Evolutionary conservation across 78 protist species (phyloP).

Genomic region (Dictyostelium discoideum): DNA sequence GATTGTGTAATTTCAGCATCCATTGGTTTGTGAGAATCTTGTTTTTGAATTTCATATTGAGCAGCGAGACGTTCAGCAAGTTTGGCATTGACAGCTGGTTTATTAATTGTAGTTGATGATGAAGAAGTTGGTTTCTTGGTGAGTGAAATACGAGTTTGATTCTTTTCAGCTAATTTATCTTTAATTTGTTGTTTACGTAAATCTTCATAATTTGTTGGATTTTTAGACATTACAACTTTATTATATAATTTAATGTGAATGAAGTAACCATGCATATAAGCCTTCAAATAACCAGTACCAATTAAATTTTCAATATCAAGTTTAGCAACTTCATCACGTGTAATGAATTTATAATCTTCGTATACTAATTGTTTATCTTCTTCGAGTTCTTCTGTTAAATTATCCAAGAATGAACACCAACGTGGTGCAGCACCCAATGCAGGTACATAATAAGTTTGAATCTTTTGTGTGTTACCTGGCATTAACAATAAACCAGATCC

Average conservation of each 20-base stretch:
- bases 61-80: slow-evolving; percentile 58
- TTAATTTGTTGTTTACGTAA: slow-evolving; percentile 41
- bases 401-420: slow-evolving; percentile 97
- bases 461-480: slow-evolving; percentile 89
- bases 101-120: not conserved
- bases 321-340: slow-evolving; percentile 90
- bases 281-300: slow-evolving; percentile 85
- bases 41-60: not conserved
- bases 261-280: slow-evolving; percentile 98
- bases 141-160: slow-evolving; percentile 72
- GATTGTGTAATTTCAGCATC: not conserved
- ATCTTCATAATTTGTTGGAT: slow-evolving; percentile 87
- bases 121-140: slow-evolving; percentile 3
- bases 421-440: slow-evolving; percentile 98
- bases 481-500: slow-evolving; percentile 91
- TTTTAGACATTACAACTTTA: slow-evolving; percentile 28
- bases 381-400: slow-evolving; percentile 94
- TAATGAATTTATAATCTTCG: slow-evolving; percentile 96
- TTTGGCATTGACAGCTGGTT: slow-evolving; percentile 77
- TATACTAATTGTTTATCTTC: slow-evolving; percentile 84
- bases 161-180: slow-evolving; percentile 58
- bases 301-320: slow-evolving; percentile 76
- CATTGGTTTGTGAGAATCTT: not conserved
- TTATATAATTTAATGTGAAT: slow-evolving; percentile 86
- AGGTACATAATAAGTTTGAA: slow-evolving; percentile 95